Evolutionary conservation across 1,284 basidiomycete genomes (phyloP).

Genomic region (Sutorius eximius): DNA sequence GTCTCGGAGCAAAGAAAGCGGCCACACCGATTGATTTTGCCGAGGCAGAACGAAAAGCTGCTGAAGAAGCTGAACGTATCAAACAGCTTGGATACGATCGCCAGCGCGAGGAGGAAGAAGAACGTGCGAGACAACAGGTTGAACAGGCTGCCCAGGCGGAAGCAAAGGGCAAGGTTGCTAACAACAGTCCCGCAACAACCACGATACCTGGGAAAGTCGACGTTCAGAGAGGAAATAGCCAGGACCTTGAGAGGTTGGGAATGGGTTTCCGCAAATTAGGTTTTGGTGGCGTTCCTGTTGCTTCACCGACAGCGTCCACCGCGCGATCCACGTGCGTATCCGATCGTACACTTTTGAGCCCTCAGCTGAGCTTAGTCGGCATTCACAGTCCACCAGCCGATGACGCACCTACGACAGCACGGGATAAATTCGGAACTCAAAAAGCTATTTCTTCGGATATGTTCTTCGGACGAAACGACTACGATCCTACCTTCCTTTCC

Average conservation of each 20-base stretch:
- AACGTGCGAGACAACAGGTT: slow-evolving; percentile 57
- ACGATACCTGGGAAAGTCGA: slow-evolving; percentile 34
- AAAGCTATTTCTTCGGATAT: slow-evolving; percentile 98
- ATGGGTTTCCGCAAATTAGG: slow-evolving; percentile 87
- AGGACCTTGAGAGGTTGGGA: slow-evolving; percentile 63
- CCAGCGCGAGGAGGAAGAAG: slow-evolving; percentile 71
- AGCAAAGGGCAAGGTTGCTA: slow-evolving; percentile 39
- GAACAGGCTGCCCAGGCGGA: slow-evolving; percentile 46
- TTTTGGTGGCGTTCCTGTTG: slow-evolving; percentile 77
- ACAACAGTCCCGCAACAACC: slow-evolving; percentile 23
- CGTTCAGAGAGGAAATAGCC: slow-evolving; percentile 31
- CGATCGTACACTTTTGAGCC: neutral
- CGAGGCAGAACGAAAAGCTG: slow-evolving; percentile 84
- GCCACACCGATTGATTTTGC: slow-evolving; percentile 83
- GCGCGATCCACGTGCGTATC: slow-evolving; percentile 48
- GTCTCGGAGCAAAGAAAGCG: slow-evolving; percentile 84
- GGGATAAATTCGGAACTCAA: slow-evolving; percentile 89
- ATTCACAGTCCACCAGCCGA: slow-evolving; percentile 39
- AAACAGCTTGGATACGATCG: slow-evolving; percentile 89
- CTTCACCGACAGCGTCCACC: slow-evolving; percentile 46
- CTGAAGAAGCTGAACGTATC: slow-evolving; percentile 87
- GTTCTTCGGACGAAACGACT: slow-evolving; percentile 91
- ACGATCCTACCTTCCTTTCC: slow-evolving; percentile 71
- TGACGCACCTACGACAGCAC: slow-evolving; percentile 77
- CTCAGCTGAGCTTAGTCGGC: neutral